A percentile compares a stretch with the other conserved stretches of the same genome.
Conservation (phyloP, 2,329 filamentous ascomycete genomes). For the Beauveria sp. region DNA sequence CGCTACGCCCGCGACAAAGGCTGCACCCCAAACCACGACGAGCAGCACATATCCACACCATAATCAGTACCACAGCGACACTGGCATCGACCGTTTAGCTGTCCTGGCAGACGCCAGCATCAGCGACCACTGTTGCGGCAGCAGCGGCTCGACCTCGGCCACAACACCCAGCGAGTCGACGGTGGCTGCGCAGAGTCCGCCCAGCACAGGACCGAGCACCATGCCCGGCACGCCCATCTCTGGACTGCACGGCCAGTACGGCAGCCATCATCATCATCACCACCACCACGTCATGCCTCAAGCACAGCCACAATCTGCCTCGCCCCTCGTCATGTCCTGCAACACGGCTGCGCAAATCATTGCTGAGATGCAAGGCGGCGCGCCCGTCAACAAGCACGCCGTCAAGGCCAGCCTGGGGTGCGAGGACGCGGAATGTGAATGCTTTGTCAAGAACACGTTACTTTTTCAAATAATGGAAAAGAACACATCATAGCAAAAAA, state of each 20-base stretch:
- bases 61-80: neutral
- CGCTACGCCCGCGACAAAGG: neutral
- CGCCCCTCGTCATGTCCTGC: conserved; percentile 28
- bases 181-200: conserved; percentile 1
- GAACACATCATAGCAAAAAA: neutral
- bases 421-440: conserved; percentile 12
- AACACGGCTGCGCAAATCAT: conserved; percentile 29
- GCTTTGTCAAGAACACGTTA: conserved; percentile 13
- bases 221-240: conserved; percentile 11
- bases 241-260: neutral
- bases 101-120: conserved; percentile 31
- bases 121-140: conserved; percentile 20
- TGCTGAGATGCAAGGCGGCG: conserved; percentile 30
- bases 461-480: conserved; percentile 13
- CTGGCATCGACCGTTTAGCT: conserved; percentile 26
- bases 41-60: conserved; percentile 2
- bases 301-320: conserved; percentile 3
- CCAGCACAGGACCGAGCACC: conserved; percentile 8
- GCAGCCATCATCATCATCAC: neutral
- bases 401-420: conserved; percentile 25
- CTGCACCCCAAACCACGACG: neutral
- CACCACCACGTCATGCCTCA: neutral
- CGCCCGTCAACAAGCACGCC: conserved; percentile 16
- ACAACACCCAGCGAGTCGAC: conserved; percentile 6
- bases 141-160: neutral